Evolutionary conservation across 768 basidiomycete species (phyloP), one percentile per base, ranked within the genome.

Genomic region (Boletus vermiculosoides): DNA sequence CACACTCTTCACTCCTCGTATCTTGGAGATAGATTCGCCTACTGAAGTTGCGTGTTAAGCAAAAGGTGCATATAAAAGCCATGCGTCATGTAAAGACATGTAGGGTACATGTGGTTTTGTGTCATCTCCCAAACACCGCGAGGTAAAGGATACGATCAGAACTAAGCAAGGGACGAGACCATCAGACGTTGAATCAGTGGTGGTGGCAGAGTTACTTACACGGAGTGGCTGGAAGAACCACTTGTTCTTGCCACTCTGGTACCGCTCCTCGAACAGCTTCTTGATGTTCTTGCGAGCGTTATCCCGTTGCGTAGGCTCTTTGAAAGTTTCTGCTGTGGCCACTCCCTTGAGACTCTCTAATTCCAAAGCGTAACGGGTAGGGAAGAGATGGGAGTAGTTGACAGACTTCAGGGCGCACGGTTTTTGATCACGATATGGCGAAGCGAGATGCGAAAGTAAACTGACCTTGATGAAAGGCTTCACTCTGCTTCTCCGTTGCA

Each of bases 321-420:
- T 95, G 88, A 98, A 98, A 59, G 94, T 96, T 55, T 98, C 96
- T 47, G 80, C 71, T 25, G 83, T 78, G 52, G 97, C 87, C 48
- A 83, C 76, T 53, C 91, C 91, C 83, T 98, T 99, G 70, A 99
- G 79, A 51, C 85, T 83, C 76, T 99, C 97, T 71, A 98, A 82
- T 74, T 99, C 97, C 68, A 99, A 84, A 61, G 92, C 90, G 78
- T 98, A 99, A 76, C 97, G 96, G 60, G 97, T 98, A 44, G 97
- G 97, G 88, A 98, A 96, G 61, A 99, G 83, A 78, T 99, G 97
- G 56, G 94, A 92, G 83, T 98, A 98, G 86, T 99, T 99, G 76
- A 98, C 76, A 56, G 87, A 80, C 94, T 96, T 39, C 20, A 59
- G 28, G 47, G 20, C 36, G 10, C 7, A 40, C 2, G 5, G 16